Base-by-base conservation (phyloP, 805 yeast species). In the Lachancea quebecensis region DNA sequence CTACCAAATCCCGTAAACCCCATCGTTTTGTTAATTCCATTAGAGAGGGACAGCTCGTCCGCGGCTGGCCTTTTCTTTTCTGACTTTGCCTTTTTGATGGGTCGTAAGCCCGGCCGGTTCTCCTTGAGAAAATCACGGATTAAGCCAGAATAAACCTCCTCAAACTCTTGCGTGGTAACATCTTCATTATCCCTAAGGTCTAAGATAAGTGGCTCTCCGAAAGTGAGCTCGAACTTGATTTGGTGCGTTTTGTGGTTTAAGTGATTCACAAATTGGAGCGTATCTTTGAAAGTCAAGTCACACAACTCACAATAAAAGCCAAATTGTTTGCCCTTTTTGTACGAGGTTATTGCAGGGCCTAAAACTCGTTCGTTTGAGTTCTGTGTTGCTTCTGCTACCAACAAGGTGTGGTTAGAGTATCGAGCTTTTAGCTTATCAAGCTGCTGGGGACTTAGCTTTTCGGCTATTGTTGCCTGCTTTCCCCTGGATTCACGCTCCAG, bases 261-360 rank as follows among this genome's bases (percentile, higher is more conserved):
- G 66, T 93, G 98, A 58, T 90, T 95, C 3, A 87, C 72, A 59
- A 81, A 79, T 50, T 88, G 84, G 53, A 88, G 66, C 46, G 85
- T 83, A 60, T 93, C 97, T 57, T 88, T 81, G 66, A 78, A 91
- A 2, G 91, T 82, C 47, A 86, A 62, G 50, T 82, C 78, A 64
- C 99, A 93, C 1, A 77, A 62, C 10, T 82, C 85, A 65, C 99
- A 93, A 54, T 76, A 76, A 64, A 91, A 91, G 17, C 97, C 96
- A 49, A 86, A 85, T 21, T 85, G 78, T 45, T 73, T 73, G 44
- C 88, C 78, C 49, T 59, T 59, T 35, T 70, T 71, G 15, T 55
- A 62, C 0, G 60, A 53, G 6, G 59, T 55, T 17, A 61, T 51
- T 1, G 62, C 53, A 1, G 64, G 60, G 2, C 67, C 58, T 1